Evolutionary conservation across 139 green algal genomes (phyloP).

Genomic region (Chlorella sp.): DNA sequence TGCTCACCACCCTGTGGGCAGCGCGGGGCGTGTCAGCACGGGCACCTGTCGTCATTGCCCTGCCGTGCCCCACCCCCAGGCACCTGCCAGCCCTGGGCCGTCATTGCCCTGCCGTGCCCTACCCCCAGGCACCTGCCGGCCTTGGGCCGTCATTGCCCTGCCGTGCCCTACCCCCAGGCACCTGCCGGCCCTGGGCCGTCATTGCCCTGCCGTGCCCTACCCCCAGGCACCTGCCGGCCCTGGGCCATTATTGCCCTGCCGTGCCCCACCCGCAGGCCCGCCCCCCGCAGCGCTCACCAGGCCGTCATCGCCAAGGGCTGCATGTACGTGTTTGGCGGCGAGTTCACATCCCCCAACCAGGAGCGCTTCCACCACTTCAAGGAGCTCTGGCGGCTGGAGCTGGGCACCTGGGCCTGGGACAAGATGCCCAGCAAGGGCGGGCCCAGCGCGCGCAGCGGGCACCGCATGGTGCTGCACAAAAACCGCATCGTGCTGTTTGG

Average conservation of each 20-base stretch:
- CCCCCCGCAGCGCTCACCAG: constrained; percentile 83
- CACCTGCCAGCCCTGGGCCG: constrained; percentile 8
- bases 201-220: not conserved
- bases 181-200: not conserved
- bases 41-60: not conserved
- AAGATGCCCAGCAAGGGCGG: constrained; percentile 69
- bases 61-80: constrained; percentile 23
- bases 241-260: not conserved
- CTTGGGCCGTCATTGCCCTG: not conserved
- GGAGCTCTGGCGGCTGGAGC: constrained; percentile 93
- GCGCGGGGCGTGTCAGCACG: not conserved
- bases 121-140: constrained; percentile 33
- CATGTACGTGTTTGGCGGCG: constrained; percentile 92
- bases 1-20: too few relatives aligned
- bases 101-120: constrained; percentile 1
- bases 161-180: constrained; percentile 34
- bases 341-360: constrained; percentile 79
- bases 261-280: constrained; percentile 44
- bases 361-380: constrained; percentile 92
- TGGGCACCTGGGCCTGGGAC: constrained; percentile 86
- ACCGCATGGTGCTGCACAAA: constrained; percentile 81
- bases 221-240: not conserved
- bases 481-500: constrained; percentile 84
- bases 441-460: constrained; percentile 76
- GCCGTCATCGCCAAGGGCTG: constrained; percentile 63